Evolutionary conservation across 1,284 basidiomycete species (phyloP).

Genomic region (Mycena citricolor): DNA sequence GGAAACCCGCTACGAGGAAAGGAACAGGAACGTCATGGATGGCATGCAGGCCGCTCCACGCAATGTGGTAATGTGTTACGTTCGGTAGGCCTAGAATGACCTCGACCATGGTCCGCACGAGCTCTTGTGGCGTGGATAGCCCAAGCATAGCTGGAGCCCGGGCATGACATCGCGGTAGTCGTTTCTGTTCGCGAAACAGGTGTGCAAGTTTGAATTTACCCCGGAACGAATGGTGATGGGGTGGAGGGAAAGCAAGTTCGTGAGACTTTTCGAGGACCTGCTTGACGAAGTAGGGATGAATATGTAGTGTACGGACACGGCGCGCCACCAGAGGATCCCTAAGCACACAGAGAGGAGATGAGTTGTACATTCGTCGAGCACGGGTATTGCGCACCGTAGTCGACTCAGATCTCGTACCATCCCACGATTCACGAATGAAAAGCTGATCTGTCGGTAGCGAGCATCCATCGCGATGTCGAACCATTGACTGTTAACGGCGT

Average conservation of each 20-base stretch:
- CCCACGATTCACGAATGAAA: constrained; percentile 41
- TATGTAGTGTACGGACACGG: constrained; percentile 42
- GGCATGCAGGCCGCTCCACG: constrained; percentile 40
- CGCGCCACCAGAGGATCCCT: constrained; percentile 44
- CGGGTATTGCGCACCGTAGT: constrained; percentile 33
- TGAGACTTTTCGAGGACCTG: constrained; percentile 30
- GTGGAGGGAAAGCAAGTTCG: constrained; percentile 6
- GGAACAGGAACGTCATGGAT: constrained; percentile 34
- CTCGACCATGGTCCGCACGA: constrained; percentile 39
- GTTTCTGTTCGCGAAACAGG: constrained; percentile 33
- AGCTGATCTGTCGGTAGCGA: constrained; percentile 43
- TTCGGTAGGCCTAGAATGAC: constrained; percentile 41
- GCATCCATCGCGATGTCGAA: constrained; percentile 45
- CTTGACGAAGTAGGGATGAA: constrained; percentile 45
- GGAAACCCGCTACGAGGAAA: constrained; percentile 37
- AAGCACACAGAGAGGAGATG: constrained; percentile 2
- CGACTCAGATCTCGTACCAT: constrained; percentile 40
- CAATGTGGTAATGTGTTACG: constrained; percentile 44
- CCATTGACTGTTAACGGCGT: constrained; percentile 41
- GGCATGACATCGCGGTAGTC: constrained; percentile 9
- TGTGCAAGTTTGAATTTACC: constrained; percentile 34
- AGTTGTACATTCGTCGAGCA: not conserved
- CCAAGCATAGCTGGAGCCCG: constrained; percentile 28
- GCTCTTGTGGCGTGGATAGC: constrained; percentile 35
- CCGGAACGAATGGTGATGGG: constrained; percentile 25